Conservation (phyloP, 1,139 yeast genomes). For the Sugiyamaella pinicola region DNA sequence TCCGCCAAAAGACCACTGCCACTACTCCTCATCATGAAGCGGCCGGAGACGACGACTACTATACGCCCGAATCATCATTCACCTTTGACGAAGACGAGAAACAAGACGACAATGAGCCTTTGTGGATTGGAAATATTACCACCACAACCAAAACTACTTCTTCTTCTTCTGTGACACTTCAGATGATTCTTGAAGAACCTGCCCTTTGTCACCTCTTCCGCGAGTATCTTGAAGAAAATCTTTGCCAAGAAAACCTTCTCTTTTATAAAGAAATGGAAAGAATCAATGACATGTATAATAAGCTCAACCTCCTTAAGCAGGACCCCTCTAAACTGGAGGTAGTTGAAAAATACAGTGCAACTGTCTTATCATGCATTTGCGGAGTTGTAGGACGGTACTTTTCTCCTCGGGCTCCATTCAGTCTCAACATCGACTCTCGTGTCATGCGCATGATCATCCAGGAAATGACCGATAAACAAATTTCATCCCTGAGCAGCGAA, state of each 20-base stretch:
- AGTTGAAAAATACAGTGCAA: slow-evolving; percentile 14
- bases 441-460: slow-evolving; percentile 53
- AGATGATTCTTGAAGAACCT: slow-evolving; percentile 67
- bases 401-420: slow-evolving; percentile 69
- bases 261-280: slow-evolving; percentile 63
- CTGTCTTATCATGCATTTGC: slow-evolving; percentile 52
- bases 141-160: background rate
- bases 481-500: background rate
- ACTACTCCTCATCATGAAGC: background rate
- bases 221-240: slow-evolving; percentile 60
- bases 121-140: background rate
- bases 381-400: slow-evolving; percentile 68
- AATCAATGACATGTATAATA: slow-evolving; percentile 45
- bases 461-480: slow-evolving; percentile 47
- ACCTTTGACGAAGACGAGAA: background rate
- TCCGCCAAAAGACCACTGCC: background rate
- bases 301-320: slow-evolving; percentile 25
- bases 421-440: slow-evolving; percentile 58
- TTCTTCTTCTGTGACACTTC: slow-evolving; percentile 42
- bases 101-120: background rate
- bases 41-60: slow-evolving; percentile 1
- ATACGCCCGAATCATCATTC: slow-evolving; percentile 3
- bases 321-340: slow-evolving; percentile 5
- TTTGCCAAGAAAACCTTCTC: slow-evolving; percentile 75
- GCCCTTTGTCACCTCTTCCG: slow-evolving; percentile 73